Conservation (phyloP, 345 rosid genomes). For the Citrus sinensis region DNA sequence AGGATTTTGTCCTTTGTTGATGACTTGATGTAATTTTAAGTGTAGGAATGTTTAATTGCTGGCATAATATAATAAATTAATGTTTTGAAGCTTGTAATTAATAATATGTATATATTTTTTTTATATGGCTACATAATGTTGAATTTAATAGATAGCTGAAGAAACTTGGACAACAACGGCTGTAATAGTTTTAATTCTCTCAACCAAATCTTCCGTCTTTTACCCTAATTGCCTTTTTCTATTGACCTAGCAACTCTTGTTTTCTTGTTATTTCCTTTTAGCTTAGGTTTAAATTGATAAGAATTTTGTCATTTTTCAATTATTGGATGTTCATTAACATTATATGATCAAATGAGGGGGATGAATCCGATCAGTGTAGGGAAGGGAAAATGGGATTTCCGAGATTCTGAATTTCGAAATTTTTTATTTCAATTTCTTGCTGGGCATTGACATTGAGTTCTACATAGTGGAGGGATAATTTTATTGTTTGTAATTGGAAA, state of each 20-base stretch:
- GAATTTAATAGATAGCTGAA: neutral
- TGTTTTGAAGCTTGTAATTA: too few species aligned
- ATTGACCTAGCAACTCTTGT: conserved; percentile 10
- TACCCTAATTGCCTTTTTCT: neutral
- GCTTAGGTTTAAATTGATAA: neutral
- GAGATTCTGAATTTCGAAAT: neutral
- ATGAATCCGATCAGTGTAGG: too few species aligned
- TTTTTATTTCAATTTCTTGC: neutral
- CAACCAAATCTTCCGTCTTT: conserved; percentile 26
- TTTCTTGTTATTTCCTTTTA: neutral
- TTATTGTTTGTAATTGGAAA: neutral
- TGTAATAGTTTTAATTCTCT: conserved; percentile 4
- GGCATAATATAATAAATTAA: too few species aligned
- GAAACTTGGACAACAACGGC: conserved; percentile 28
- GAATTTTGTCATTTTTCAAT: neutral
- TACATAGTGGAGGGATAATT: neutral
- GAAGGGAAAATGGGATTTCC: neutral
- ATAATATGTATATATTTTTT: too few species aligned
- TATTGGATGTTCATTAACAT: neutral
- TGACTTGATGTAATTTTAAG: neutral
- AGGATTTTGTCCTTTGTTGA: neutral
- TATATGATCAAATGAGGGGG: too few species aligned
- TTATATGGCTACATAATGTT: too few species aligned
- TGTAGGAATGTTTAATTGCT: too few species aligned
- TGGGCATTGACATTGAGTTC: neutral